Evolutionary conservation across 495 filamentous ascomycete genomes (phyloP).

Genomic region (Lasiosphaeria ovina): DNA sequence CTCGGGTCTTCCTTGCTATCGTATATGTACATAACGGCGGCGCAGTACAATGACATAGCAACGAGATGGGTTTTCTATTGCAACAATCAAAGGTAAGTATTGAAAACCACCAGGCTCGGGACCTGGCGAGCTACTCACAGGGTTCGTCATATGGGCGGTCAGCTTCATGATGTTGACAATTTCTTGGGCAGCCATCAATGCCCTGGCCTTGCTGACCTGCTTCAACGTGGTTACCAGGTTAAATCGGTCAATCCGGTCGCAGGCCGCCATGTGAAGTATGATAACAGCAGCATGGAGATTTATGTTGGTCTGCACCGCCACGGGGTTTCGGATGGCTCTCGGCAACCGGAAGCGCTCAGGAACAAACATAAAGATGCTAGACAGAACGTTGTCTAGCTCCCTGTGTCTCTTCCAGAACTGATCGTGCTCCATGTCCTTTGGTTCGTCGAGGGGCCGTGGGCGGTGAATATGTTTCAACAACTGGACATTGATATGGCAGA

Average conservation of each 20-base stretch:
- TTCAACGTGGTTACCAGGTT: conserved; percentile 32
- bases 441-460: conserved; percentile 36
- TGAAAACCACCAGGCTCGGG: neutral
- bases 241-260: conserved; percentile 39
- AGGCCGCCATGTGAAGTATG: conserved; percentile 43
- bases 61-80: conserved; percentile 39
- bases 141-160: conserved; percentile 30
- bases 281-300: conserved; percentile 46
- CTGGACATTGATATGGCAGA: conserved; percentile 40
- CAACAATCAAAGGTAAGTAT: neutral
- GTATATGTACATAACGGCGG: conserved; percentile 40
- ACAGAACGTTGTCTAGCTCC: conserved; percentile 45
- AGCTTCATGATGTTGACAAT: conserved; percentile 44
- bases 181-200: conserved; percentile 40
- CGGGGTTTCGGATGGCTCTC: conserved; percentile 32
- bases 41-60: conserved; percentile 43
- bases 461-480: conserved; percentile 44
- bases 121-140: conserved; percentile 20
- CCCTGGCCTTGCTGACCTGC: conserved; percentile 31
- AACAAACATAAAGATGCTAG: conserved; percentile 47
- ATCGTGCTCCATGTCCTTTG: conserved; percentile 39
- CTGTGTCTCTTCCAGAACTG: conserved; percentile 47
- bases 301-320: conserved; percentile 44
- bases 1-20: conserved; percentile 28
- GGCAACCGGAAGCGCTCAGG: conserved; percentile 42